A percentile compares a stretch with the other conserved stretches of the same genome.
phyloP scores from a whole-genome alignment of 2,329 filamentous ascomycete species.

The Ceratocystis smalleyi region DNA sequence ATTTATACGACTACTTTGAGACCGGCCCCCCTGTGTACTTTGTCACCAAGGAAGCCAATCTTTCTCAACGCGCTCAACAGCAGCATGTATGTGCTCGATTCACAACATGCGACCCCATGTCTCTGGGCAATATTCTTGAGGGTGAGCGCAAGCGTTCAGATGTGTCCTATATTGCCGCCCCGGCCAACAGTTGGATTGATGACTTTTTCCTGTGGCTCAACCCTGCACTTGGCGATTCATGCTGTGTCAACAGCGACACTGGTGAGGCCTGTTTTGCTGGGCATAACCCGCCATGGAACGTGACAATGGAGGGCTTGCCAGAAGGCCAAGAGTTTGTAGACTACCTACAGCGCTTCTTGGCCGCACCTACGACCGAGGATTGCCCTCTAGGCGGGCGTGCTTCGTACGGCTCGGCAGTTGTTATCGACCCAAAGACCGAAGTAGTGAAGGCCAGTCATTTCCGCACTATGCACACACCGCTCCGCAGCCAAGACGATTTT shows the following conservation, averaged over 20 bases:
- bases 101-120: conserved; percentile 70
- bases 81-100: conserved; percentile 82
- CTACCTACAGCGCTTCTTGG: conserved; percentile 72
- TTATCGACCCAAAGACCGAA: conserved; percentile 51
- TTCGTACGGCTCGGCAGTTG: conserved; percentile 69
- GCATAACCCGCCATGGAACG: conserved; percentile 72
- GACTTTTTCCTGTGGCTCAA: conserved; percentile 97
- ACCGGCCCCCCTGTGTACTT: conserved; percentile 93
- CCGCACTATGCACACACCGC: conserved; percentile 72
- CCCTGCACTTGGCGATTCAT: conserved; percentile 53
- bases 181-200: conserved; percentile 89
- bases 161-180: conserved; percentile 73
- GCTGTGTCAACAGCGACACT: conserved; percentile 47
- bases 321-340: conserved; percentile 79
- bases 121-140: conserved; percentile 78
- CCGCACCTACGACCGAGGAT: conserved; percentile 60
- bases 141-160: conserved; percentile 83
- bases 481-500: conserved; percentile 81
- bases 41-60: conserved; percentile 67
- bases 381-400: conserved; percentile 84
- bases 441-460: conserved; percentile 78
- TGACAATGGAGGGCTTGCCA: conserved; percentile 79
- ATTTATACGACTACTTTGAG: conserved; percentile 83
- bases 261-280: conserved; percentile 63
- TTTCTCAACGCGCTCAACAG: conserved; percentile 60